Evolutionary conservation across 176 grass and related monocot genomes (phyloP), one percentile per base, ranked within the genome.

Genomic region (Dendrocalamus sinicus): DNA sequence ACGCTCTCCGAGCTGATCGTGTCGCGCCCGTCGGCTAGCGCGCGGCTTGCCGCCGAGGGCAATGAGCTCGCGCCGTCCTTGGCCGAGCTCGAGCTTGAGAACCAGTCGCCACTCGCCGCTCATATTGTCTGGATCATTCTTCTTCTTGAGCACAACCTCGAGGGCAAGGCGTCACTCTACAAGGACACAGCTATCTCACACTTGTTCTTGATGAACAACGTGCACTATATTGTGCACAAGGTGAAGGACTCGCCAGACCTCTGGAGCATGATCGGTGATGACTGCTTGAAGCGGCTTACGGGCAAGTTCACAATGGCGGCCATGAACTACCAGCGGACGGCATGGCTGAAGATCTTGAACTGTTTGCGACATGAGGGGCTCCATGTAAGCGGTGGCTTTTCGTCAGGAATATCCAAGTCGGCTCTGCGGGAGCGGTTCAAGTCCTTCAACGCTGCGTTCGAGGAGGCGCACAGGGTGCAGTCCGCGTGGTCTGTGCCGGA

Each of bases 221-320:
- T 95, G 16, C 92, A 98, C 75, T 98, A 98, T 39, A 98, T 98
- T 59, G 93, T 92, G 14, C 85, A 95, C 86, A 98, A 98, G 90
- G 88, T 92, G 24, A 98, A 98, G 78, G 91, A 89, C 45, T 93
- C 96, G 9, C 84, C 64, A 0, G 93, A 98, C 51, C 93, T 98
- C 35, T 87, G 91, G 73, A 78, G 75, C 58, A 87, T 95, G 88
- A 89, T 98, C 43, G 91, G 96, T n/a, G 88, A 95, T 77, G 89
- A 87, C 48, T 98, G 95, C 87, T 78, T 98, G 68, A 89, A 87
- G 54, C 89, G 84, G 79, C 93, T 98, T 35, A 92, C 93, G 0
- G 88, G 79, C 22, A 93, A 89, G 88, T 98, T 89, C 86, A 89
- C 91, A 60, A 40, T 83, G 43, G 90, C 91, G 0, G 96, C 93